These are phyloP conservation scores for Didymellaceae sp. DNA, from an alignment of 2,329 filamentous ascomycete genomes.

Conservation along the genomic window DNA sequence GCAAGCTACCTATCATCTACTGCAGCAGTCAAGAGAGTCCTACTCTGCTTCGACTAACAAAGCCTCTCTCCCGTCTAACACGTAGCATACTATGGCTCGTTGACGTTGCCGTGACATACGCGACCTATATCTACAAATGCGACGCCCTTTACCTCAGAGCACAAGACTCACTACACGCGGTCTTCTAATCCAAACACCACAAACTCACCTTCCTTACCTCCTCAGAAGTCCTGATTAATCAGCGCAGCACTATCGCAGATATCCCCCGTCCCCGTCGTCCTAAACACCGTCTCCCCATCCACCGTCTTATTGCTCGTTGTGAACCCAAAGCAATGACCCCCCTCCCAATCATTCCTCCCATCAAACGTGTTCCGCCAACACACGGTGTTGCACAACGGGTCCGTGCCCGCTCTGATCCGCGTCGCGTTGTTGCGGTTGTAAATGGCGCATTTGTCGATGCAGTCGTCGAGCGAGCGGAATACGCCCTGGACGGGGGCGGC, in stretches of 20 bases:
- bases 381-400: slow-evolving; percentile 17
- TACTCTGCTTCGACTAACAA: too few relatives aligned
- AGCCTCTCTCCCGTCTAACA: too few relatives aligned
- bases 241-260: slow-evolving; percentile 24
- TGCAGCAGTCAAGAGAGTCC: too few relatives aligned
- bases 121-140: too few relatives aligned
- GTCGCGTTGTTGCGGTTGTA: slow-evolving; percentile 22
- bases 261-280: slow-evolving; percentile 10
- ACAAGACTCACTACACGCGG: too few relatives aligned
- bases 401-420: slow-evolving; percentile 3
- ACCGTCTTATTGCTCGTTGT: slow-evolving; percentile 17
- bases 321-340: slow-evolving; percentile 22
- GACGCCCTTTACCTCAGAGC: too few relatives aligned
- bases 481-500: slow-evolving; percentile 1
- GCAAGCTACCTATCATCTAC: too few relatives aligned
- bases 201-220: too few relatives aligned
- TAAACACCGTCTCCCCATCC: slow-evolving; percentile 10
- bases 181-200: too few relatives aligned
- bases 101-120: too few relatives aligned
- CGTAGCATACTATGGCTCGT: too few relatives aligned
- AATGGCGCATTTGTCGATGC: slow-evolving; percentile 21
- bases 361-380: slow-evolving; percentile 27
- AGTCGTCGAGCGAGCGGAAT: slow-evolving; percentile 15
- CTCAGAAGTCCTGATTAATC: slow-evolving; percentile 10
- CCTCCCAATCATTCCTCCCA: slow-evolving; percentile 21